Percentiles rank a stretch among this genome's conserved stretches.
These are phyloP conservation scores for Phytopythium delawarense DNA, from an alignment of 352 stramenopile genomes.

Conservation along the genomic window DNA sequence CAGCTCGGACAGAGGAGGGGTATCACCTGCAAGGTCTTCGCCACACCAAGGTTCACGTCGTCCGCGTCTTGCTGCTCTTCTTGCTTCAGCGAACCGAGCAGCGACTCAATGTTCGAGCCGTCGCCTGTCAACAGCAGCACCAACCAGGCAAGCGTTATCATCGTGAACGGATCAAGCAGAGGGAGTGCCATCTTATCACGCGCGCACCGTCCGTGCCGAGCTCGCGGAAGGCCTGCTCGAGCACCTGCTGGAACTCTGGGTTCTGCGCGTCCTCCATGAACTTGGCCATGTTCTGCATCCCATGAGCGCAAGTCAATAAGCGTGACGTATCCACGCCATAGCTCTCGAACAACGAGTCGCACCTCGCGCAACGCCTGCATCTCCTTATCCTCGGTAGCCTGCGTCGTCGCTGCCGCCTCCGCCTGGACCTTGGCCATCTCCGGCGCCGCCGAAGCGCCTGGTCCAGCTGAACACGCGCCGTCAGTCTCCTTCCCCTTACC, in stretches of 20 bases:
- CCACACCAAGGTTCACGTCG: constrained; percentile 76
- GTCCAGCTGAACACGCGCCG: neutral
- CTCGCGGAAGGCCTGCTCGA: constrained; percentile 86
- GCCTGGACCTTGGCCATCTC: constrained; percentile 38
- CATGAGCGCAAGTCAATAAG: neutral
- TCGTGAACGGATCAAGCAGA: neutral
- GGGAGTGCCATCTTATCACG: neutral
- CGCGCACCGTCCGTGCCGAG: constrained; percentile 55
- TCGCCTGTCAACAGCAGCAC: constrained; percentile 23
- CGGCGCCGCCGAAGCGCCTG: constrained; percentile 9
- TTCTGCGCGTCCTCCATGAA: constrained; percentile 85
- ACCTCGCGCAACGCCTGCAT: constrained; percentile 69
- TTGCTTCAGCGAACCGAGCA: constrained; percentile 59
- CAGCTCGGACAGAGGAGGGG: neutral
- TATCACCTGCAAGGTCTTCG: constrained; percentile 77
- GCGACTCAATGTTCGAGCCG: constrained; percentile 61
- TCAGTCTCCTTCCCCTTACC: neutral
- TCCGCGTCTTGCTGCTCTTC: constrained; percentile 48
- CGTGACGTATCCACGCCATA: neutral
- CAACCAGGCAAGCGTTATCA: constrained; percentile 5
- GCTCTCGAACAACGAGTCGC: neutral
- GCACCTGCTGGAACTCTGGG: constrained; percentile 81
- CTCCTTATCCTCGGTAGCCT: constrained; percentile 43
- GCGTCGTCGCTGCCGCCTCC: constrained; percentile 46
- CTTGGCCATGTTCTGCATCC: constrained; percentile 72